Base-by-base conservation (phyloP, 2,329 filamentous ascomycete genomes). In the Aspergillus persii region DNA sequence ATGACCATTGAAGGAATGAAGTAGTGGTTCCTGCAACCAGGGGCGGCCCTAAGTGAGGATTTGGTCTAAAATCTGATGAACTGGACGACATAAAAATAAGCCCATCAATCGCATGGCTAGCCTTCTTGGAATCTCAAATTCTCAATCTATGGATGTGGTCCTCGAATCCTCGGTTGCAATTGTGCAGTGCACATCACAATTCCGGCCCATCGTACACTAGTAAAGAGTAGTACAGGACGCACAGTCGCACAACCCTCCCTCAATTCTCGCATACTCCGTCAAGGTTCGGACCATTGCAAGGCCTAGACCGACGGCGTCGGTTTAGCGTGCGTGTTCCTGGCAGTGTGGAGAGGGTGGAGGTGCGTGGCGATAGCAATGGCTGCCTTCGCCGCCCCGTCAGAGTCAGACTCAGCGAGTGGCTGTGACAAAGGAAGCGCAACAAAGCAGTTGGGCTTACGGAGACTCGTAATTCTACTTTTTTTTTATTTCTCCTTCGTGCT, bases 221-320 rank as follows among this genome's bases (percentile, higher is more conserved):
- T 23, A 23, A 2, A 8, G 8, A 15, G 33, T 36, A 11, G 47
- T 18, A 49, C 27, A 27, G 46, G 46, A 23, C 48, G 9, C 46
- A 23, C 9, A 23, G 18, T 23, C 18, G 15, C 58, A 50, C 50
- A 5, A 31, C 39, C 39, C 39, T 7, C 39, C 41, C 39, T 8
- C 18, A 47, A 47, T 56, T 60, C 53, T 61, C 52, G 52, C 55
- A 47, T 31, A 56, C 47, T 61, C 50, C 58, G 47, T 62, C 61
- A 63, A 66, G 53, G 65, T 68, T 69, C 60, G 63, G 61, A 56
- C 65, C 63, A 66, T 54, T 53, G 58, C 57, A 50, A 63, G 61
- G 67, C 59, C 68, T 65, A 68, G 67, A 66, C 64, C 60, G 61
- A 64, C 61, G 64, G 67, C 62, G 63, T 66, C 54, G 50, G 18